Conservation (phyloP, 495 filamentous ascomycete genomes). For the Aspergillus bertholletiae region DNA sequence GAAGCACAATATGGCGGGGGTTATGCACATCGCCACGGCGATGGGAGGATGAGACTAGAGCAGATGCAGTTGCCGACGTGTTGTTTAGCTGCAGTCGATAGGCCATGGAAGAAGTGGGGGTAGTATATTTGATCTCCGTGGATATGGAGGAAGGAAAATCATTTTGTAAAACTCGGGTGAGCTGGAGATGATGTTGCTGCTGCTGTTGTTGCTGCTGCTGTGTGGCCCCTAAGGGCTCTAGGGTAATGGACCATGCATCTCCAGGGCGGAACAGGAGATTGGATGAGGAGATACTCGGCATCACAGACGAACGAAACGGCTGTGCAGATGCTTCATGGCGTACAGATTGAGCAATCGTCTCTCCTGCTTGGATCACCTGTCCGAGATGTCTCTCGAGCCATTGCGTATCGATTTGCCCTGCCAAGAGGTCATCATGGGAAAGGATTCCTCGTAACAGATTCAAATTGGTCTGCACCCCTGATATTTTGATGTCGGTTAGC, state of each 20-base stretch:
- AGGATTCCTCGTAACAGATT: constrained; percentile 51
- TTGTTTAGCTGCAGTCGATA: constrained; percentile 44
- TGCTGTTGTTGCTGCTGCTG: constrained; percentile 12
- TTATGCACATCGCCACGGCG: constrained; percentile 49
- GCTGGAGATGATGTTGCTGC: constrained; percentile 44
- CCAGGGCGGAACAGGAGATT: constrained; percentile 51
- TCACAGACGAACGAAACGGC: neutral
- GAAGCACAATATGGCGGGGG: constrained; percentile 52
- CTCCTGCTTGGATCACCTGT: constrained; percentile 32
- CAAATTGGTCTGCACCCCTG: constrained; percentile 55
- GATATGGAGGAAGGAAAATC: constrained; percentile 54
- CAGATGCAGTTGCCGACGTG: constrained; percentile 46
- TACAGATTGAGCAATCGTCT: constrained; percentile 16
- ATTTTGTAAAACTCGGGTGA: constrained; percentile 53
- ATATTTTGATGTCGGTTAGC: constrained; percentile 49
- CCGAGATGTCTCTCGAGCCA: constrained; percentile 53
- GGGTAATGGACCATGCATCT: constrained; percentile 52
- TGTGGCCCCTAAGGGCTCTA: constrained; percentile 28
- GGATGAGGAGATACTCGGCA: constrained; percentile 21
- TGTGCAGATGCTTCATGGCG: constrained; percentile 1
- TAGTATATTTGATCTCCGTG: constrained; percentile 54
- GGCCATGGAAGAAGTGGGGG: constrained; percentile 28
- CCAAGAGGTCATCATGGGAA: constrained; percentile 41
- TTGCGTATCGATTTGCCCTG: constrained; percentile 47
- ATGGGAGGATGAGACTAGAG: constrained; percentile 44